A percentile compares a stretch with the other conserved stretches of the same genome.
Conservation (phyloP, 345 rosid genomes). For the Populus simonii region DNA sequence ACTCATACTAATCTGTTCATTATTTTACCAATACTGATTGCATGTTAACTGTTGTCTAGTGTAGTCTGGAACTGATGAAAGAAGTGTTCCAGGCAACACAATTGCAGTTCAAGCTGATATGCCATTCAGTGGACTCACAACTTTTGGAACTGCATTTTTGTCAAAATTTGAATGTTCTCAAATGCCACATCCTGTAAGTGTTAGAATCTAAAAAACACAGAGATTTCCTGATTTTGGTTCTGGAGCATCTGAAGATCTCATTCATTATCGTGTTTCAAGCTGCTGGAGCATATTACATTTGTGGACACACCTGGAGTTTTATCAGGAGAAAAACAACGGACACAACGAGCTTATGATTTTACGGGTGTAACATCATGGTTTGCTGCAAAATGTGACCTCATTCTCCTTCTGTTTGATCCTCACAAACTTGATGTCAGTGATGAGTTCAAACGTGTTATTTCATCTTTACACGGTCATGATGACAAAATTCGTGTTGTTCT, state of each 20-base stretch:
- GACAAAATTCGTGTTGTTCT: slow-evolving; percentile 95
- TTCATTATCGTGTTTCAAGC: slow-evolving; percentile 40
- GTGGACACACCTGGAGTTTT: slow-evolving; percentile 97
- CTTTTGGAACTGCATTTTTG: slow-evolving; percentile 89
- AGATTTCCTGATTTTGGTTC: slow-evolving; percentile 6
- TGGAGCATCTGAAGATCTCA: slow-evolving; percentile 12
- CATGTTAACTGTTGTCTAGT: slow-evolving; percentile 11
- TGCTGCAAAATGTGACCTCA: slow-evolving; percentile 95
- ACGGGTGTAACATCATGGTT: slow-evolving; percentile 97
- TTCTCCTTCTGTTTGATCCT: slow-evolving; percentile 92
- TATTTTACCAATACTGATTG: not conserved
- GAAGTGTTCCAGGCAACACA: slow-evolving; percentile 97
- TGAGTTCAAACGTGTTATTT: slow-evolving; percentile 95
- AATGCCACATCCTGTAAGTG: slow-evolving; percentile 88
- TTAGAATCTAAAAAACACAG: slow-evolving; percentile 8
- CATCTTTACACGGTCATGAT: slow-evolving; percentile 90
- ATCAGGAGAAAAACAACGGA: slow-evolving; percentile 89
- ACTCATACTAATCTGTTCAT: not conserved
- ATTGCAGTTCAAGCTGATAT: slow-evolving; percentile 94
- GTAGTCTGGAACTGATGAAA: slow-evolving; percentile 91
- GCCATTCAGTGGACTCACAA: slow-evolving; percentile 90
- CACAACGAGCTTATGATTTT: slow-evolving; percentile 84
- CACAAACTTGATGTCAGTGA: slow-evolving; percentile 94
- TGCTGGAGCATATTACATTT: slow-evolving; percentile 82
- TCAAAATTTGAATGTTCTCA: slow-evolving; percentile 96